Percentiles rank a stretch among this genome's conserved stretches.
Evolutionary conservation across 2,329 filamentous ascomycete genomes (phyloP).

Genomic region (Teratosphaeria pseudoeucalypti): DNA sequence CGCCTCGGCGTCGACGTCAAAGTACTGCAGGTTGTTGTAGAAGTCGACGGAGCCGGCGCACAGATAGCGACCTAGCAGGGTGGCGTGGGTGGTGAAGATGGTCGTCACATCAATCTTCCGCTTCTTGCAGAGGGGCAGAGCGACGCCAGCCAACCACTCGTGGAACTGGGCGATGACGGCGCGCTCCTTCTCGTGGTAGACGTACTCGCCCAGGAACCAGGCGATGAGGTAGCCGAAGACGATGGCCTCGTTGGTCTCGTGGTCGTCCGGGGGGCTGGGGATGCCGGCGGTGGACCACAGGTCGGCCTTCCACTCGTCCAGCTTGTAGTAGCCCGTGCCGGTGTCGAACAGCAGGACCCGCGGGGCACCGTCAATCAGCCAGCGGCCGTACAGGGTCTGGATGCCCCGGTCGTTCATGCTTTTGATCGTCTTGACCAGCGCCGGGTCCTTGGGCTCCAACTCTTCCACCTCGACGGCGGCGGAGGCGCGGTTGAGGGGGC

Average conservation of each 20-base stretch:
- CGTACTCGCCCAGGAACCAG: slow-evolving; percentile 98
- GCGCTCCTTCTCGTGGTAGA: slow-evolving; percentile 80
- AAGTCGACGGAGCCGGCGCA: slow-evolving; percentile 97
- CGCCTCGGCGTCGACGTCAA: slow-evolving; percentile 92
- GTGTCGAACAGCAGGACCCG: slow-evolving; percentile 91
- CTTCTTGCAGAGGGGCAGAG: slow-evolving; percentile 82
- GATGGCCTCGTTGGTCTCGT: slow-evolving; percentile 94
- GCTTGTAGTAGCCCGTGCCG: slow-evolving; percentile 77
- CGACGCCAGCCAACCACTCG: slow-evolving; percentile 95
- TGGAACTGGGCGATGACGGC: slow-evolving; percentile 98
- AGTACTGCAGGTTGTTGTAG: slow-evolving; percentile 96
- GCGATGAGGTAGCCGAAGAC: slow-evolving; percentile 95
- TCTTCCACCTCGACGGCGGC: slow-evolving; percentile 97
- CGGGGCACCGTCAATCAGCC: slow-evolving; percentile 94
- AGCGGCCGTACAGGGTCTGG: slow-evolving; percentile 82
- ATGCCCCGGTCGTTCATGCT: slow-evolving; percentile 91
- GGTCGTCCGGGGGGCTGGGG: slow-evolving; percentile 80
- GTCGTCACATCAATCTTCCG: slow-evolving; percentile 92
- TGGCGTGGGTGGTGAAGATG: slow-evolving; percentile 97
- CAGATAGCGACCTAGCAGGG: slow-evolving; percentile 86
- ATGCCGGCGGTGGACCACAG: slow-evolving; percentile 89
- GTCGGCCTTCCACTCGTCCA: slow-evolving; percentile 96
- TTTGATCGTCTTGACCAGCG: slow-evolving; percentile 71
- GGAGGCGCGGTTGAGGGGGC: slow-evolving; percentile 82
- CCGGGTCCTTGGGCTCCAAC: slow-evolving; percentile 71